A percentile compares a stretch with the other conserved stretches of the same genome.
phyloP scores from a whole-genome alignment of 192 early-diverging fungal species.

The Backusella tuberculispora region DNA sequence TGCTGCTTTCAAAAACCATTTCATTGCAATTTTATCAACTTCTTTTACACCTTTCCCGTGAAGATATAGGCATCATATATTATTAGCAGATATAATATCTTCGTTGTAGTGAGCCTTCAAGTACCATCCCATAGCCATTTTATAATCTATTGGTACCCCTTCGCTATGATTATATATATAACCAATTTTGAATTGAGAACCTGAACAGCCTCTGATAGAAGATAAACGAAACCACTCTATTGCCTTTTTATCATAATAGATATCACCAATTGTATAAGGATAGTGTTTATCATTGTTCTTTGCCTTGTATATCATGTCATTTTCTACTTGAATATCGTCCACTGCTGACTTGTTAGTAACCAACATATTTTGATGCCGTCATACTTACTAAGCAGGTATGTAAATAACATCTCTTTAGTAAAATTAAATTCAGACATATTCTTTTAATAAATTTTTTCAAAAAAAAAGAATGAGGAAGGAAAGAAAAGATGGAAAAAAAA shows the following conservation, averaged over 20 bases:
- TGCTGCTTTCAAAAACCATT: neutral
- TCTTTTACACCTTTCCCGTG: neutral
- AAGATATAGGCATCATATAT: neutral
- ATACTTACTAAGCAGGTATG: too few species aligned
- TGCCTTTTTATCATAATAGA: neutral
- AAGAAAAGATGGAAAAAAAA: too few species aligned
- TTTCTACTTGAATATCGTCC: too few species aligned
- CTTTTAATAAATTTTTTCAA: too few species aligned
- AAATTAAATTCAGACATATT: too few species aligned
- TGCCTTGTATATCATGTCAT: too few species aligned
- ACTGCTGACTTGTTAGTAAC: too few species aligned
- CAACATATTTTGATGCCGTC: too few species aligned
- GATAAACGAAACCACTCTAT: neutral
- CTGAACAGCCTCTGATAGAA: neutral
- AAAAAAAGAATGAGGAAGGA: too few species aligned
- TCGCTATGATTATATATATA: neutral
- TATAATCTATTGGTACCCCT: neutral
- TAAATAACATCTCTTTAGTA: too few species aligned
- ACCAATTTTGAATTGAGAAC: neutral
- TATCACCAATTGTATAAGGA: too few species aligned
- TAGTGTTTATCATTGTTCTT: too few species aligned
- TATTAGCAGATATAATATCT: neutral
- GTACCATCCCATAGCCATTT: neutral
- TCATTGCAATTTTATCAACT: neutral
- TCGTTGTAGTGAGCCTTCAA: neutral